Conservation (phyloP, 768 basidiomycete species). For the Cyclocybe cylindracea region DNA sequence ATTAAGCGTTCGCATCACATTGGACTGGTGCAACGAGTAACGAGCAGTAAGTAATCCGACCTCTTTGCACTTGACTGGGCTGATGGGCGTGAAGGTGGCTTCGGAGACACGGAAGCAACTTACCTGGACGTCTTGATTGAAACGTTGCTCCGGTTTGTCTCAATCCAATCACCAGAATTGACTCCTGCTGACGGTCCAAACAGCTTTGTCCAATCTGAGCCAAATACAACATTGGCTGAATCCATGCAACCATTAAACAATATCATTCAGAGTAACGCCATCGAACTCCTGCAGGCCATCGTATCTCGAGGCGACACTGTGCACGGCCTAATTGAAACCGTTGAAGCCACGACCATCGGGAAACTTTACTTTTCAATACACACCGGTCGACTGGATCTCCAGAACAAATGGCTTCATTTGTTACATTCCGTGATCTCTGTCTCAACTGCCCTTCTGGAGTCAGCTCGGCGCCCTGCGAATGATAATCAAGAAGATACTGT, state of each 20-base stretch:
- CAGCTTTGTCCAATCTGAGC: slow-evolving; percentile 82
- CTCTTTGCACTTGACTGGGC: background rate
- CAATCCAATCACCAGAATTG: background rate
- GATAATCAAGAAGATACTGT: slow-evolving; percentile 25
- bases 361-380: slow-evolving; percentile 81
- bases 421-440: slow-evolving; percentile 84
- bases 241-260: slow-evolving; percentile 65
- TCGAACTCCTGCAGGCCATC: slow-evolving; percentile 84
- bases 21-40: slow-evolving; percentile 62
- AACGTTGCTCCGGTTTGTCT: slow-evolving; percentile 66
- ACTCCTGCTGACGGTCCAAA: slow-evolving; percentile 2
- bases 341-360: slow-evolving; percentile 71
- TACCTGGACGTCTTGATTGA: slow-evolving; percentile 82
- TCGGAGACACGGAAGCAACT: slow-evolving; percentile 54
- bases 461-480: slow-evolving; percentile 21
- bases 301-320: slow-evolving; percentile 83
- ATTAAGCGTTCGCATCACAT: slow-evolving; percentile 67
- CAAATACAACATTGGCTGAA: slow-evolving; percentile 43
- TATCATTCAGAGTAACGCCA: slow-evolving; percentile 68
- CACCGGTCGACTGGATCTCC: slow-evolving; percentile 70
- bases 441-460: slow-evolving; percentile 42
- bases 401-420: slow-evolving; percentile 91
- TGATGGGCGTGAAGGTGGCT: slow-evolving; percentile 24
- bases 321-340: slow-evolving; percentile 50
- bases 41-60: slow-evolving; percentile 45